These are phyloP conservation scores for Evernia prunastri DNA, from an alignment of 495 filamentous ascomycete genomes.

Conservation along the genomic window DNA sequence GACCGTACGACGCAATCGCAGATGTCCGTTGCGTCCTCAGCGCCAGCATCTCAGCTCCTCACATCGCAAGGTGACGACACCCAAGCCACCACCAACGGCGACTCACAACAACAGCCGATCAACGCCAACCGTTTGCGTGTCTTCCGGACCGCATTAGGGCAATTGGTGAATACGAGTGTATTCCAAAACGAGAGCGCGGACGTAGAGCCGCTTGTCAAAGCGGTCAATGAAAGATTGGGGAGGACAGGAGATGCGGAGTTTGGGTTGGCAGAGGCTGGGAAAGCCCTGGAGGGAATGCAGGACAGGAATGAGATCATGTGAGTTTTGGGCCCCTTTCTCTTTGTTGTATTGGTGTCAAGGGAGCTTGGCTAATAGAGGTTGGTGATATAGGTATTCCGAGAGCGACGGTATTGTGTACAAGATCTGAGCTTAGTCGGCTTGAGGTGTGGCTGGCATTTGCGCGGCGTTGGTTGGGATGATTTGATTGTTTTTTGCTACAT, in stretches of 20 bases:
- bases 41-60: conserved; percentile 59
- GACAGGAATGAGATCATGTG: conserved; percentile 88
- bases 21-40: conserved; percentile 60
- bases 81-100: conserved; percentile 34
- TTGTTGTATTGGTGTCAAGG: not conserved
- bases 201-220: conserved; percentile 65
- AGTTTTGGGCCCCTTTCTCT: conserved; percentile 35
- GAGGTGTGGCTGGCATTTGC: not conserved
- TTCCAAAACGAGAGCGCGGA: conserved; percentile 72
- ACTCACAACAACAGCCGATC: conserved; percentile 37
- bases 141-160: conserved; percentile 76
- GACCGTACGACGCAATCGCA: conserved; percentile 46
- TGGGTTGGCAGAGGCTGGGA: conserved; percentile 61
- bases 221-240: conserved; percentile 65
- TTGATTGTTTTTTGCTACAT: not conserved
- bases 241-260: conserved; percentile 47
- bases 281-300: conserved; percentile 72
- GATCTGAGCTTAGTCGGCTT: conserved; percentile 8
- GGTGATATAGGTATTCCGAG: conserved; percentile 43
- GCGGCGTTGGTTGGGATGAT: not conserved
- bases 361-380: conserved; percentile 2
- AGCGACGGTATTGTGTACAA: conserved; percentile 42
- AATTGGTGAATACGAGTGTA: conserved; percentile 66
- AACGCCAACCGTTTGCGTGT: conserved; percentile 55
- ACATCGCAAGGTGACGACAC: conserved; percentile 50